Evolutionary conservation across 345 rosid genomes (phyloP).

Genomic region (Hypericum androsaemum): DNA sequence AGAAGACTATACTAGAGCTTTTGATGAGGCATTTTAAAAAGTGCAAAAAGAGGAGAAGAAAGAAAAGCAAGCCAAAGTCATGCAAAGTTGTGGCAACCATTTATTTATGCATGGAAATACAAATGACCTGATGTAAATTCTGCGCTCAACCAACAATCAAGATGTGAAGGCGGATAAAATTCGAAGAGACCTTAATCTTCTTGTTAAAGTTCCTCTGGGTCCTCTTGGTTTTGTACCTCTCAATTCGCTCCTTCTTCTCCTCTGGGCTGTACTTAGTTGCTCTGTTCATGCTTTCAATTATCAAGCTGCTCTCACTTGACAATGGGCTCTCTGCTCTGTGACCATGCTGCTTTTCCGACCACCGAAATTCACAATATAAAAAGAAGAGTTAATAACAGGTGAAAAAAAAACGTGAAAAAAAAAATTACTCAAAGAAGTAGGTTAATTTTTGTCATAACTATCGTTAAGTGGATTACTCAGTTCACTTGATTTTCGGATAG

Average conservation of each 20-base stretch:
- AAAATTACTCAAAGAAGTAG: no score
- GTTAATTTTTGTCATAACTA: no score
- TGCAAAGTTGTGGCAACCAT: no score
- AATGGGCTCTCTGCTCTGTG: slow-evolving; percentile 45
- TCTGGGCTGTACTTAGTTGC: slow-evolving; percentile 71
- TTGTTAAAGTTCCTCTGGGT: slow-evolving; percentile 83
- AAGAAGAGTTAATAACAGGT: no score
- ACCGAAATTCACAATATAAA: slow-evolving; percentile 20
- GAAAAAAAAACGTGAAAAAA: neutral
- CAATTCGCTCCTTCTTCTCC: slow-evolving; percentile 83
- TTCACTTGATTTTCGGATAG: no score
- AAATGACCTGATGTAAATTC: neutral
- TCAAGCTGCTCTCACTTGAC: slow-evolving; percentile 68
- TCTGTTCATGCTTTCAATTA: slow-evolving; percentile 78
- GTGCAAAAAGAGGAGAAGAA: no score
- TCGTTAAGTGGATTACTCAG: no score
- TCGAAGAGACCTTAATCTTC: slow-evolving; percentile 66
- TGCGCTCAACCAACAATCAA: neutral
- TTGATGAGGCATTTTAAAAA: no score
- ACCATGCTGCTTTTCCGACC: slow-evolving; percentile 19
- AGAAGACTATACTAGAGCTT: no score
- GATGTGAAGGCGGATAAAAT: neutral
- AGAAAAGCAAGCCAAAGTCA: no score
- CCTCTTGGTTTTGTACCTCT: slow-evolving; percentile 78
- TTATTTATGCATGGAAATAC: no score